Base-by-base conservation (phyloP, 1,284 basidiomycete genomes). In the Clitocybe nebularis region DNA sequence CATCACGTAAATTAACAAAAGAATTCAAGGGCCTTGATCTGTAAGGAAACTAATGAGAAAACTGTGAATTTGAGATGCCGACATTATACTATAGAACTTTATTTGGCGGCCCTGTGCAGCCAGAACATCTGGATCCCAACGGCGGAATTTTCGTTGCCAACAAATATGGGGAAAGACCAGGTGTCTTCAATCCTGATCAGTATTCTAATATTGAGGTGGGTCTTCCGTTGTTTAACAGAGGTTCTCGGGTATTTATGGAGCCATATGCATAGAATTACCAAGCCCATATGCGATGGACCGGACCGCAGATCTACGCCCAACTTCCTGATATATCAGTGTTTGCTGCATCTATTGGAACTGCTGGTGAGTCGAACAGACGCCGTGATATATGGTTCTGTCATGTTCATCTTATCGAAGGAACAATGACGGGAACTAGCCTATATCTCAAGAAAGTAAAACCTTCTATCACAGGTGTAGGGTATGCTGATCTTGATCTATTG, bases 241-340 rank as follows among this genome's bases (percentile, higher is more conserved):
- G n/a, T n/a, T n/a, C n/a, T n/a, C n/a, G n/a, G n/a, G n/a, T n/a
- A n/a, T n/a, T n/a, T n/a, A n/a, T n/a, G n/a, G 9, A 10, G 9
- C 30, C 13, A 20, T 46, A 25, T 19, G n/a, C 13, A 21, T 26
- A 55, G 54, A 55, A 57, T 30, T 55, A 52, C 32, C 43, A 48
- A 37, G 46, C 55, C 4, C 55, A 57, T 35, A 52, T 54, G 45
- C 51, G 55, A 10, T 57, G 55, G 55, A 55, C 53, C 2, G 55
- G 55, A n/a, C 55, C 55, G 7, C 55, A 57, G 39, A 52, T 57
- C 11, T 21, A 49, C 19, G 44, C 52, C 14, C 55, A 57, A 36
- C 37, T 57, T 19, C 55, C 55, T 14, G 43, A 43, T 14, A 43
- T 57, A 17, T 52, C 52, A 9, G 52, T 54, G 3, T 55, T 57